Evolutionary conservation across 2,329 filamentous ascomycete species (phyloP).

Genomic region (Alternaria triticina): DNA sequence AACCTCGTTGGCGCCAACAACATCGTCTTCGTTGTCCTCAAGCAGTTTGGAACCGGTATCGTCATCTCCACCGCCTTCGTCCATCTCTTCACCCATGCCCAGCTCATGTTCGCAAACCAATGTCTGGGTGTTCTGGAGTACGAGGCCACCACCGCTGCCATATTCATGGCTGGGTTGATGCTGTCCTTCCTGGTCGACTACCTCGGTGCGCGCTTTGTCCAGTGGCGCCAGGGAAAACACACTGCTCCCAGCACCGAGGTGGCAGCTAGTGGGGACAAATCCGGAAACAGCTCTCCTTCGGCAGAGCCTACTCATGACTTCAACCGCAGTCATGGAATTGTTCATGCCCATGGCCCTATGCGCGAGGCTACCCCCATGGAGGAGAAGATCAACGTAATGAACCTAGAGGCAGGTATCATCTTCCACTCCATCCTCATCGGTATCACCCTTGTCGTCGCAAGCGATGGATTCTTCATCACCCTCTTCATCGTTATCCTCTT

Average conservation of each 20-base stretch:
- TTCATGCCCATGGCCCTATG: conserved; percentile 30
- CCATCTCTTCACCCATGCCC: conserved; percentile 74
- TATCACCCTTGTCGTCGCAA: conserved; percentile 63
- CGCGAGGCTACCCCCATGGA: conserved; percentile 30
- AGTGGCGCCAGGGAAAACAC: conserved; percentile 39
- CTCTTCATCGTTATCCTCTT: conserved; percentile 72
- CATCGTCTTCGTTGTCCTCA: conserved; percentile 67
- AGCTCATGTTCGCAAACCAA: conserved; percentile 73
- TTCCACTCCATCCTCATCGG: conserved; percentile 76
- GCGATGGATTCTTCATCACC: conserved; percentile 59
- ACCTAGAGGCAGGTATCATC: conserved; percentile 75
- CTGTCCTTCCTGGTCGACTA: conserved; percentile 76
- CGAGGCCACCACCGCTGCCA: conserved; percentile 71
- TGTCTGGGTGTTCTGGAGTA: conserved; percentile 72
- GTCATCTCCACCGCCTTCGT: conserved; percentile 75
- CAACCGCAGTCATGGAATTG: conserved; percentile 18
- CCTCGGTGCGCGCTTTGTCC: conserved; percentile 65
- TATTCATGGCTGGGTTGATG: conserved; percentile 77
- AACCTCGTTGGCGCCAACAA: conserved; percentile 58
- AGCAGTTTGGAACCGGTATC: conserved; percentile 75
- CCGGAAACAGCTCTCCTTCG: conserved; percentile 9
- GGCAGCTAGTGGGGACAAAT: conserved; percentile 17
- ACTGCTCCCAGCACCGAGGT: conserved; percentile 20
- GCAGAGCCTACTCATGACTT: conserved; percentile 21
- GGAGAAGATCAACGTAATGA: conserved; percentile 66